Conservation (phyloP, 352 stramenopile species). For the Globisporangium paroecandrum region DNA sequence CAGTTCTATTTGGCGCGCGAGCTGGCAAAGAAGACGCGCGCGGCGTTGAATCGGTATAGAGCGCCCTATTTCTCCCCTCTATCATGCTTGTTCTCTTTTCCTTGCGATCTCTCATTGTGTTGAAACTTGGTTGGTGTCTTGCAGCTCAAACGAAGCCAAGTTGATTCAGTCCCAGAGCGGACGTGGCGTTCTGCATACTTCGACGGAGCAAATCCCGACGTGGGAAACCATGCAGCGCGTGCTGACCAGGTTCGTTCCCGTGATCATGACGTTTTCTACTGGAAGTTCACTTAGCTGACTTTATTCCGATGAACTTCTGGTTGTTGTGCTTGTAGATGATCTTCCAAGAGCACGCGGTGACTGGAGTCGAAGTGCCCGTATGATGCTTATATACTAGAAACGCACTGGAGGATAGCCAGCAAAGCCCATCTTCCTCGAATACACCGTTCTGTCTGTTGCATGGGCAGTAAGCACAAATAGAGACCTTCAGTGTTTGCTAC, state of each 20-base stretch:
- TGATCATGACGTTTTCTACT: neutral
- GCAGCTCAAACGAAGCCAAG: constrained; percentile 18
- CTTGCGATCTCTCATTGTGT: neutral
- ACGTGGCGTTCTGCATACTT: neutral
- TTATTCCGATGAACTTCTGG: too few species aligned
- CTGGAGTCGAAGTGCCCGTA: neutral
- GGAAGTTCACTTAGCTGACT: neutral
- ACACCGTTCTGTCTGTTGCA: neutral
- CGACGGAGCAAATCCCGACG: neutral
- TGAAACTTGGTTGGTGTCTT: neutral
- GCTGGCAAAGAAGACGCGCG: constrained; percentile 20
- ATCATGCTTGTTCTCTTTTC: too few species aligned
- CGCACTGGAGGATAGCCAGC: neutral
- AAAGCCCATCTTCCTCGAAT: neutral
- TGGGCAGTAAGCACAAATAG: neutral
- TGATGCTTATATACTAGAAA: neutral
- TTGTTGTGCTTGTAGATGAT: neutral
- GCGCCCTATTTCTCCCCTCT: too few species aligned
- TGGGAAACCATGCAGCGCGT: constrained; percentile 2
- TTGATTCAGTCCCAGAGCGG: constrained; percentile 23
- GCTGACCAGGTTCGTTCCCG: neutral
- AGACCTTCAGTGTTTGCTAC: neutral
- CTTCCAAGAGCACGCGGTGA: neutral
- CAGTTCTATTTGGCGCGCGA: constrained; percentile 24
- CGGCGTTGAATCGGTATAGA: constrained; percentile 22